Evolutionary conservation across 192 early-diverging fungal species (phyloP), one percentile per base, ranked within the genome.

Genomic region (Rhizoclosmatium globosum): DNA sequence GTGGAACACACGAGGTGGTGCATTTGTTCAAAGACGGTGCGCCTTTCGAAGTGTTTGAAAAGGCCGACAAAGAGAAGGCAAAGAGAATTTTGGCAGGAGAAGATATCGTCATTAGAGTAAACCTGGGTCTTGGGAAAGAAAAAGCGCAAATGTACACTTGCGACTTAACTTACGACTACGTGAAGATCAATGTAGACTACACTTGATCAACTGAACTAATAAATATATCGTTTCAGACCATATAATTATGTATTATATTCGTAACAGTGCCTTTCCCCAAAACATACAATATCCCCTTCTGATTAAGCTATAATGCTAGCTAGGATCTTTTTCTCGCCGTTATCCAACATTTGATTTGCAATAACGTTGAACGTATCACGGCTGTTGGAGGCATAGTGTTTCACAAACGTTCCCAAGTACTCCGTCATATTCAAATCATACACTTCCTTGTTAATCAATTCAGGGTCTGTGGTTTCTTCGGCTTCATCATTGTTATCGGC

Each of bases 131-230:
- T 66, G 96, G 96, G 11, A 68, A 79, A 3, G 93, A 92, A 73
- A 86, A 87, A 60, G 94, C 94, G 3, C 88, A 88, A 9, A 94
- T 97, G 89, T 99, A 94, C 90, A 99, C 97, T 2, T 97, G 96
- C 76, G 97, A 99, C 86, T 87, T 98, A 42, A 95, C 92, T 66
- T 93, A 96, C 77, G 96, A 95, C 71, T 99, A 99, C 81, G 89
- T 99, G 44, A 92, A 88, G 23, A 99, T 98, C 79, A 98, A 98
- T 81, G 94, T 93, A 19, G 94, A 97, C 73, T 98, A 96, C 64
- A 79, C 69, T 70, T 79, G 31, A 44, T 15, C 57, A 15, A 64
- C 4, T 64, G 21, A 64, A 64, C n/a, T 64, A 23, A 21, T n/a
- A 9, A 64, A 64, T 64, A 6, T 31, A 31, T 31, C 31, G 31